A percentile compares a stretch with the other conserved stretches of the same genome.
These are phyloP conservation scores for Chlorencoelia australis DNA, from an alignment of 2,329 filamentous ascomycete species.

Conservation along the genomic window DNA sequence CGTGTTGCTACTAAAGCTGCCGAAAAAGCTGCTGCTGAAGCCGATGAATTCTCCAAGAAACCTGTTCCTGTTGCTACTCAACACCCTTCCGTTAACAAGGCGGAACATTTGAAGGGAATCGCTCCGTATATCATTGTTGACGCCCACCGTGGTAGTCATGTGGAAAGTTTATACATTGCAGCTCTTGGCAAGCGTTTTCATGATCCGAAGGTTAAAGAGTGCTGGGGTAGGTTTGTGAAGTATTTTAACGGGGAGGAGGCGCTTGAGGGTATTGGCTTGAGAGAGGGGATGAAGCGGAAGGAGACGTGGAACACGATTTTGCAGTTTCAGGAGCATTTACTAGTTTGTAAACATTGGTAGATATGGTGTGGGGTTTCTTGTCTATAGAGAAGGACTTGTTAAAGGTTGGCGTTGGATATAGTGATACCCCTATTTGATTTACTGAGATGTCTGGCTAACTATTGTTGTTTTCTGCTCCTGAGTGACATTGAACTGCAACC, in stretches of 20 bases:
- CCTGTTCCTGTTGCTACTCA: slow-evolving; percentile 37
- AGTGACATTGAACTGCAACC: too few relatives aligned
- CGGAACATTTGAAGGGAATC: slow-evolving; percentile 46
- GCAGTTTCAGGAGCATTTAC: slow-evolving; percentile 56
- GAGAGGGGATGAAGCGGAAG: slow-evolving; percentile 79
- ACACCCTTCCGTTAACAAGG: slow-evolving; percentile 46
- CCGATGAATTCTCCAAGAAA: slow-evolving; percentile 21
- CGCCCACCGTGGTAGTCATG: slow-evolving; percentile 66
- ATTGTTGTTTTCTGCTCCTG: too few relatives aligned
- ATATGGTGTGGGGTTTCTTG: too few relatives aligned
- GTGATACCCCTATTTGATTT: too few relatives aligned
- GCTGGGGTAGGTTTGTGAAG: slow-evolving; percentile 63
- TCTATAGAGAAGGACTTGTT: too few relatives aligned
- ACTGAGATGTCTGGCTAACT: too few relatives aligned
- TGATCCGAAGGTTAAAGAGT: slow-evolving; percentile 43
- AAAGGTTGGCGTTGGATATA: too few relatives aligned
- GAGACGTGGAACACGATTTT: slow-evolving; percentile 59
- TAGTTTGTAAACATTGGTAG: slow-evolving; percentile 63
- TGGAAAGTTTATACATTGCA: slow-evolving; percentile 65
- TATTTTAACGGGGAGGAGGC: slow-evolving; percentile 83
- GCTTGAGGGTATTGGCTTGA: slow-evolving; percentile 76
- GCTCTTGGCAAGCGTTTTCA: slow-evolving; percentile 44
- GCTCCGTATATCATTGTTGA: slow-evolving; percentile 62
- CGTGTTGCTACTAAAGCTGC: slow-evolving; percentile 46
- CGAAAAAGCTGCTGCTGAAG: slow-evolving; percentile 37